Base-by-base conservation (phyloP, 768 basidiomycete species). In the Pleurotus djamor region DNA sequence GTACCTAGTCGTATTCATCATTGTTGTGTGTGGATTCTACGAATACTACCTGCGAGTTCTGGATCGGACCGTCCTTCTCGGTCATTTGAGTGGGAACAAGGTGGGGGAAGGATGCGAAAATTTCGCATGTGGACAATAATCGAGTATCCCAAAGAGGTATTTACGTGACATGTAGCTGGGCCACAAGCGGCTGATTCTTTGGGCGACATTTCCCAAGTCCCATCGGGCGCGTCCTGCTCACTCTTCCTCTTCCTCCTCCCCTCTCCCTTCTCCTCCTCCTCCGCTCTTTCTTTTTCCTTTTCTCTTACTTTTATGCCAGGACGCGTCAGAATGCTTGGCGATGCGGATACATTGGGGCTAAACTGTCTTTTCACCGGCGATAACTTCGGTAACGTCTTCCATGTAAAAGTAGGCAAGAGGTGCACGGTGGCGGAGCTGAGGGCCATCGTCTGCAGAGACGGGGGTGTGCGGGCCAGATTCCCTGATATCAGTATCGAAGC, bases 1-100 rank as follows among this genome's bases (percentile, higher is more conserved):
- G 54, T 56, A 56, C 54, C 41, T 56, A 56, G 37, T 56, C 54
- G 36, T 56, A 44, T 56, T 56, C 54, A 16, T 44, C 51, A 41
- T 56, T 56, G 54, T 56, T 56, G 54, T 56, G 54, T 56, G 54
- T 56, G 54, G 54, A 56, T 56, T 54, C 54, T 56, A 44, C 41
- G 21, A 56, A 56, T 56, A 32, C 54, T 44, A 56, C 37, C 41
- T 37, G 32, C 54, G 44, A 56, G 54, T 56, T 56, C 41, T 56
- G 54, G 54, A 56, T 8, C 14, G 13, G n/a, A 47, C 45, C 45
- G 45, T 47, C 45, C 45, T 47, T 47, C 13, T 47, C 45, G 45
- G 41, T 50, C 7, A 10, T 35, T 5, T 12, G 17, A 35, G 49
- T 50, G 49, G 49, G 10, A 33, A 50, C 49, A 50, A 50, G 34